Conservation (phyloP, 2,329 filamentous ascomycete genomes). For the Fusarium haematococcum region DNA sequence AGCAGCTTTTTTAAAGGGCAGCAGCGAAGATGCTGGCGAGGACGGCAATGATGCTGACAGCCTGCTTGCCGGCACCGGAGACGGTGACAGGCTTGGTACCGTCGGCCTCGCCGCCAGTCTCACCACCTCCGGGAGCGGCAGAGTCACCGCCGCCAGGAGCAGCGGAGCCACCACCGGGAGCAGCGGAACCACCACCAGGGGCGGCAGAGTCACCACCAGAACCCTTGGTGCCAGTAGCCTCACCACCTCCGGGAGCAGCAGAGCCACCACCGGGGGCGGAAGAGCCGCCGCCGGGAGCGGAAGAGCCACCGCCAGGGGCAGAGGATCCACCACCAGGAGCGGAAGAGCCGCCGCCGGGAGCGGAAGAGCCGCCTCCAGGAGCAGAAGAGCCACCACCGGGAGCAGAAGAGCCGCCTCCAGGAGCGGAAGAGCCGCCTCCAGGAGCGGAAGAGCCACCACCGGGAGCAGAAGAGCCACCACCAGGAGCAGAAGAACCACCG, state of each 20-base stretch:
- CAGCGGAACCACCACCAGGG: not conserved
- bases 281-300: not conserved
- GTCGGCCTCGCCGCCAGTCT: not conserved
- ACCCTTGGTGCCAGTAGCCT: no score
- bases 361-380: not conserved
- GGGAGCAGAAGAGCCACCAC: no score
- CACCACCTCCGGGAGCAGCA: not conserved
- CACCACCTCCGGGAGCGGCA: not conserved
- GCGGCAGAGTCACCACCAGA: not conserved
- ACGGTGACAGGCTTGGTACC: slow-evolving; percentile 26
- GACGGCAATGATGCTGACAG: slow-evolving; percentile 31
- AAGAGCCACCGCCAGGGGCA: not conserved
- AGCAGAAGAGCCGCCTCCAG: not conserved
- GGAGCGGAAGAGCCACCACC: not conserved
- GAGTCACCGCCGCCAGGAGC: not conserved
- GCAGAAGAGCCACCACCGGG: not conserved
- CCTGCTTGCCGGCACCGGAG: slow-evolving; percentile 35
- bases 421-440: not conserved
- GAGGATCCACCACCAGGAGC: not conserved
- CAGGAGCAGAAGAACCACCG: fast-evolving
- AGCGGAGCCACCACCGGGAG: not conserved
- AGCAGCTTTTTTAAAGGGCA: slow-evolving; percentile 21
- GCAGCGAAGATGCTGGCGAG: slow-evolving; percentile 34
- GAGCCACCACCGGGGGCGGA: not conserved
- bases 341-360: not conserved